Conservation (phyloP, 805 yeast species). For the Schwanniomyces occidentalis region DNA sequence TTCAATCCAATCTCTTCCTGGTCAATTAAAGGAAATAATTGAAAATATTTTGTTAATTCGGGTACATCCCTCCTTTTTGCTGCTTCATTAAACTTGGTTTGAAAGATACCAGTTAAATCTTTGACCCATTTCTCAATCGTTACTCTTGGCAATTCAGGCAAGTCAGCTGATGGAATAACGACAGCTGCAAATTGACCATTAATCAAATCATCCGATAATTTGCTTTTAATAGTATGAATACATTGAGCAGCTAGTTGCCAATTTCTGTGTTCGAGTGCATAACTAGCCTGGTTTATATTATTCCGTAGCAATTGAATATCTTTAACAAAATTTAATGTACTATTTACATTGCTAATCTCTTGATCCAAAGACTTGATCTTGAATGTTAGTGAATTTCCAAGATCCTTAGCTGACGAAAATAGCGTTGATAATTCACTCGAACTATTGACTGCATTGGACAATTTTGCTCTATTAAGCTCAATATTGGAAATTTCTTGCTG, state of each 20-base stretch:
- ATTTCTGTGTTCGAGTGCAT: constrained; percentile 65
- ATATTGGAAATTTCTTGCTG: constrained; percentile 44
- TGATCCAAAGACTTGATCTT: constrained; percentile 68
- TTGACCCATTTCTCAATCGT: constrained; percentile 59
- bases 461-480: constrained; percentile 61
- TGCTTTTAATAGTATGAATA: constrained; percentile 40
- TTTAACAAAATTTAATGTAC: constrained; percentile 63
- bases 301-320: constrained; percentile 66
- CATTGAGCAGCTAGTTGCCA: constrained; percentile 81
- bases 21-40: constrained; percentile 83
- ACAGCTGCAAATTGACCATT: constrained; percentile 70
- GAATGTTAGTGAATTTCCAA: constrained; percentile 67
- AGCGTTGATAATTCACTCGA: constrained; percentile 57
- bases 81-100: constrained; percentile 66
- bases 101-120: constrained; percentile 57
- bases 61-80: constrained; percentile 66
- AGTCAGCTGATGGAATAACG: constrained; percentile 82
- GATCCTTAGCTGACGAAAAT: constrained; percentile 59
- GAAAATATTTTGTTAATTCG: constrained; percentile 74
- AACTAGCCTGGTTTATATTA: constrained; percentile 62
- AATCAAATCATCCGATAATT: constrained; percentile 54
- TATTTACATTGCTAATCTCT: constrained; percentile 64
- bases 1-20: constrained; percentile 69
- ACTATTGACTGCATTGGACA: constrained; percentile 58
- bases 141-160: constrained; percentile 74